These are phyloP conservation scores for Jacaranda mimosifolia DNA, from an alignment of 257 asterid genomes.

Conservation along the genomic window DNA sequence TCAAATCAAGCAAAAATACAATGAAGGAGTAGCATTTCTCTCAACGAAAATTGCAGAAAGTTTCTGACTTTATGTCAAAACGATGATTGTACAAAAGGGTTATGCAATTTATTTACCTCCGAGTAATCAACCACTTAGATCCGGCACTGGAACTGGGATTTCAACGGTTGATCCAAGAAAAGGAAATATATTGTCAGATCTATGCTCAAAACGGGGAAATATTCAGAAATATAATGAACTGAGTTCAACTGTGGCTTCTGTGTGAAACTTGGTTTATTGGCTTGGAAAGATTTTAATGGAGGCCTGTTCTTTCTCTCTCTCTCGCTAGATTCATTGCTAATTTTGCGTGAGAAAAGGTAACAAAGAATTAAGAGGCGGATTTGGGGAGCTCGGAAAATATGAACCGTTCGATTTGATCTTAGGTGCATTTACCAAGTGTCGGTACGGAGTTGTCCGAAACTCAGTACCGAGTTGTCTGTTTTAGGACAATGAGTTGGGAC, in stretches of 20 bases:
- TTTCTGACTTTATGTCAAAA: not conserved
- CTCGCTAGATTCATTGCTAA: constrained; percentile 56
- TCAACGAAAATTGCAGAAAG: not conserved
- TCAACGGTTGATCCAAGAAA: constrained; percentile 18
- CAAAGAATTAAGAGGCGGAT: constrained; percentile 39
- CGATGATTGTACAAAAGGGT: not conserved
- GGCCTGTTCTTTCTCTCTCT: constrained; percentile 32
- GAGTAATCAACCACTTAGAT: constrained; percentile 32
- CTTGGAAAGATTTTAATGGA: not conserved
- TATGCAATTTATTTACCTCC: constrained; percentile 37
- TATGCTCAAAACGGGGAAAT: not conserved
- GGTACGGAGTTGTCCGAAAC: constrained; percentile 27
- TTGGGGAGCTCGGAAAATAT: constrained; percentile 39
- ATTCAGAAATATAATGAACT: not conserved
- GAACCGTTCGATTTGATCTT: constrained; percentile 58
- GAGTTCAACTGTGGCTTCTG: not conserved
- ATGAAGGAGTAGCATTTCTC: not conserved
- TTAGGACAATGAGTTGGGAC: not conserved
- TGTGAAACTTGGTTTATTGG: not conserved
- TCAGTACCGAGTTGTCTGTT: constrained; percentile 22
- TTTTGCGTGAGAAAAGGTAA: constrained; percentile 33
- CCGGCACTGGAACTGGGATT: constrained; percentile 12
- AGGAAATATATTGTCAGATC: constrained; percentile 29
- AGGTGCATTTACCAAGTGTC: constrained; percentile 24
- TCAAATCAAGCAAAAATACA: not conserved